A percentile compares a stretch with the other conserved stretches of the same genome.
These are phyloP conservation scores for Schizophyllum amplum DNA, from an alignment of 1,284 basidiomycete species.

Conservation along the genomic window DNA sequence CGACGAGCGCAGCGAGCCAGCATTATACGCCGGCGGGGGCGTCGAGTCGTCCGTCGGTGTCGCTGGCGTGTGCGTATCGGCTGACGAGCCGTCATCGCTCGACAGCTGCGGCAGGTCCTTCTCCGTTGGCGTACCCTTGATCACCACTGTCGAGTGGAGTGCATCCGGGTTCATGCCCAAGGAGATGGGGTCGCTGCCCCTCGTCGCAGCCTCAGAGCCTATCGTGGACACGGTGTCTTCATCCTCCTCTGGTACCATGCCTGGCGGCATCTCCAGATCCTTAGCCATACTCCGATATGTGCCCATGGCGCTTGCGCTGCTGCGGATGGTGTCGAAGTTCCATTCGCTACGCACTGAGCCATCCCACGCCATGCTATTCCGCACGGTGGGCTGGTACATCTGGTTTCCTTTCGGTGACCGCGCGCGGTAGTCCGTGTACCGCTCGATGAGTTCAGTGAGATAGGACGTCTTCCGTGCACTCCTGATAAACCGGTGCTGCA, in stretches of 20 bases:
- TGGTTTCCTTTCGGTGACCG: constrained; percentile 46
- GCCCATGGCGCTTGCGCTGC: constrained; percentile 59
- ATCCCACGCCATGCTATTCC: constrained; percentile 53
- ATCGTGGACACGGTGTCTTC: constrained; percentile 44
- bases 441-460: constrained; percentile 82
- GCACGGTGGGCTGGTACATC: constrained; percentile 46
- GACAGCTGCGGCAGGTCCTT: constrained; percentile 35
- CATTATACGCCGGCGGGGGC: constrained; percentile 51
- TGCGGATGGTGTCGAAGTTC: constrained; percentile 90
- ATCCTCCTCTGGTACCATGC: constrained; percentile 41
- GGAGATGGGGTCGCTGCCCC: constrained; percentile 52
- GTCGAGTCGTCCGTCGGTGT: constrained; percentile 27
- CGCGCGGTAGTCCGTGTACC: constrained; percentile 63
- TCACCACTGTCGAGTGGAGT: constrained; percentile 64
- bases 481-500: constrained; percentile 89
- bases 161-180: constrained; percentile 48
- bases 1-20: constrained; percentile 39
- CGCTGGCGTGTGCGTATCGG: constrained; percentile 26
- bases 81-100: constrained; percentile 25
- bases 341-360: constrained; percentile 82
- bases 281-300: constrained; percentile 61
- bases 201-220: constrained; percentile 49
- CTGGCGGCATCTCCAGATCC: constrained; percentile 48
- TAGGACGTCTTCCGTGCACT: constrained; percentile 74
- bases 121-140: constrained; percentile 35